These are phyloP conservation scores for Coemansia sp. DNA, from an alignment of 192 early-diverging fungal species.

Conservation along the genomic window DNA sequence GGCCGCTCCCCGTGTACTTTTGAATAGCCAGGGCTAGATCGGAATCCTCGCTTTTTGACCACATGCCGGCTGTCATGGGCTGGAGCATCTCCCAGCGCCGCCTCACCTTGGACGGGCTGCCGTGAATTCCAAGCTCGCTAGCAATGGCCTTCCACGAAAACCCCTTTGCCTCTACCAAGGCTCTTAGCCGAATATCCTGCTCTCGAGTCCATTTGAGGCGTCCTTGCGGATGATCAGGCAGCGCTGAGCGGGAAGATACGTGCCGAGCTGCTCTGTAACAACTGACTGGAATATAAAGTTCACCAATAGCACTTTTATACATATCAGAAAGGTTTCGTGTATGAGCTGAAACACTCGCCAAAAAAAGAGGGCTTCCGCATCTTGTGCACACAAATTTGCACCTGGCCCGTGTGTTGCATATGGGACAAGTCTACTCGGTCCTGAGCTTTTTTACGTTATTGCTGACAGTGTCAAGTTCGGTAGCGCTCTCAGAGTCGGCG, in stretches of 20 bases:
- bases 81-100: constrained; percentile 37
- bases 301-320: background rate
- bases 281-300: background rate
- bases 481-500: constrained; percentile 9
- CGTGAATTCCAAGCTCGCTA: constrained; percentile 22
- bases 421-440: constrained; percentile 10
- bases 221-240: background rate
- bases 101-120: constrained; percentile 22
- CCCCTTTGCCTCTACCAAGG: constrained; percentile 19
- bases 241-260: background rate
- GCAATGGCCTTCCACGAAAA: constrained; percentile 30
- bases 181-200: constrained; percentile 15
- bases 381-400: background rate
- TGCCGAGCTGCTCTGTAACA: background rate
- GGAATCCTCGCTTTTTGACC: constrained; percentile 32
- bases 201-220: constrained; percentile 39
- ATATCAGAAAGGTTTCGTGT: background rate
- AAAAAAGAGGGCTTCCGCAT: background rate
- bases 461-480: constrained; percentile 8
- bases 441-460: constrained; percentile 29
- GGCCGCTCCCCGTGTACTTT: constrained; percentile 9
- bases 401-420: background rate
- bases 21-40: constrained; percentile 22
- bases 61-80: constrained; percentile 9
- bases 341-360: background rate